Evolutionary conservation across 2,329 filamentous ascomycete genomes (phyloP).

Genomic region (Fusarium globosum): DNA sequence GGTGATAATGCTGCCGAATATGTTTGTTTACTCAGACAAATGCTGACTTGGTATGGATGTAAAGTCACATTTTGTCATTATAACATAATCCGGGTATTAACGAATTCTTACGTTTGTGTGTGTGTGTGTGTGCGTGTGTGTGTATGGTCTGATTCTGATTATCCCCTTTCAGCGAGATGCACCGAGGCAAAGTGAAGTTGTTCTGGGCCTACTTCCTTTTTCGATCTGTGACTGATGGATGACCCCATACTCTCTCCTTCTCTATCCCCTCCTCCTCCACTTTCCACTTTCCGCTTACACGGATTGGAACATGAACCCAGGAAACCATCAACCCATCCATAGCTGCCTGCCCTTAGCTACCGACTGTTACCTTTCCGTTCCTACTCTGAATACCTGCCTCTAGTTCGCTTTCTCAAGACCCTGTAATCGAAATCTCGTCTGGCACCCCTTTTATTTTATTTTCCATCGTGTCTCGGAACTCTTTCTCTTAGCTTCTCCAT

Average conservation of each 20-base stretch:
- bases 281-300: constrained; percentile 29
- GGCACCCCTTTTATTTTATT: constrained; percentile 19
- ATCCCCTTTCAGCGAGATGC: constrained; percentile 44
- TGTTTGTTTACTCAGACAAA: background rate
- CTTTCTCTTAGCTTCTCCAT: constrained; percentile 1
- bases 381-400: constrained; percentile 7
- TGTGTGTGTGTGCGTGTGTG: constrained; percentile 23
- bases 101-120: constrained; percentile 15
- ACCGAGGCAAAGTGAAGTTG: constrained; percentile 34
- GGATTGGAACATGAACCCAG: constrained; percentile 10
- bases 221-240: constrained; percentile 37
- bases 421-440: constrained; percentile 30
- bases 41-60: background rate
- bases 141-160: constrained; percentile 40
- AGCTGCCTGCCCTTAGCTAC: background rate
- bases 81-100: constrained; percentile 24
- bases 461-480: background rate
- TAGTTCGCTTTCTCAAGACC: constrained; percentile 8
- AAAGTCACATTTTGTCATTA: constrained; percentile 15
- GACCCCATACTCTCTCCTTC: constrained; percentile 16
- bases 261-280: constrained; percentile 11
- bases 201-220: constrained; percentile 44
- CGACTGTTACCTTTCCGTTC: constrained; percentile 19
- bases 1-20: background rate
- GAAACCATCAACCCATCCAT: constrained; percentile 19